phyloP scores from a whole-genome alignment of 305 asterid genomes.

The Fraxinus nigra region DNA sequence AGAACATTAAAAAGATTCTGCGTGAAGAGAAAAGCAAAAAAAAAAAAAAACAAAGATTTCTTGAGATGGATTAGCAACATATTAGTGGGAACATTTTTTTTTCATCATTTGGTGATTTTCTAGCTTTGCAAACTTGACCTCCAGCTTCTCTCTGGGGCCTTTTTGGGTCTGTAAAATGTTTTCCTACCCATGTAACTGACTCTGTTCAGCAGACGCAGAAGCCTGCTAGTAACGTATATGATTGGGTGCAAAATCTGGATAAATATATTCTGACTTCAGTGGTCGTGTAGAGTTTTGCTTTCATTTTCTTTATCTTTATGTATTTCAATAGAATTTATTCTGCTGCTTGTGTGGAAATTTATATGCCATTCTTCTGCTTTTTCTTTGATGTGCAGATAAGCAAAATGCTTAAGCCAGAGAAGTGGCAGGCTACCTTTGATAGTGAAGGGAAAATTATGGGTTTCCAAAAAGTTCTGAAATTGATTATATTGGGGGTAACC shows the following conservation, averaged over 20 bases:
- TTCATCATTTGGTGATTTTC: background rate
- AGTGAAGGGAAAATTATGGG: slow-evolving; percentile 82
- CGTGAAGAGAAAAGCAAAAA: too few species aligned
- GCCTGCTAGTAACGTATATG: background rate
- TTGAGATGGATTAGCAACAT: background rate
- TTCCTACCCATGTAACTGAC: background rate
- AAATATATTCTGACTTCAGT: slow-evolving; percentile 22
- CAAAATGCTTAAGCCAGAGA: slow-evolving; percentile 94
- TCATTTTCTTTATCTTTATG: background rate
- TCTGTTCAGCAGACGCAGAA: background rate
- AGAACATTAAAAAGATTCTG: too few species aligned
- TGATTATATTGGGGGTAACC: slow-evolving; percentile 87
- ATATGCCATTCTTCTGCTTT: slow-evolving; percentile 11
- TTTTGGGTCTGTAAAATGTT: background rate
- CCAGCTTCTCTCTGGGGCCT: background rate
- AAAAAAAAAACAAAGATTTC: background rate
- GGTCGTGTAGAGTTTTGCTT: slow-evolving; percentile 10
- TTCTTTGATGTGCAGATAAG: slow-evolving; percentile 54
- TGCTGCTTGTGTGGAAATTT: slow-evolving; percentile 16
- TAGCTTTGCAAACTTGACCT: slow-evolving; percentile 25
- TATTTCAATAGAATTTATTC: slow-evolving; percentile 5
- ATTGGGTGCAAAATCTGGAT: slow-evolving; percentile 12
- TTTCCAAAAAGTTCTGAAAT: slow-evolving; percentile 76
- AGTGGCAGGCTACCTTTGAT: slow-evolving; percentile 92
- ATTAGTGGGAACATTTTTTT: background rate